A percentile compares a stretch with the other conserved stretches of the same genome.
Evolutionary conservation across 2,329 filamentous ascomycete genomes (phyloP).

Genomic region (Cladosporium velox): DNA sequence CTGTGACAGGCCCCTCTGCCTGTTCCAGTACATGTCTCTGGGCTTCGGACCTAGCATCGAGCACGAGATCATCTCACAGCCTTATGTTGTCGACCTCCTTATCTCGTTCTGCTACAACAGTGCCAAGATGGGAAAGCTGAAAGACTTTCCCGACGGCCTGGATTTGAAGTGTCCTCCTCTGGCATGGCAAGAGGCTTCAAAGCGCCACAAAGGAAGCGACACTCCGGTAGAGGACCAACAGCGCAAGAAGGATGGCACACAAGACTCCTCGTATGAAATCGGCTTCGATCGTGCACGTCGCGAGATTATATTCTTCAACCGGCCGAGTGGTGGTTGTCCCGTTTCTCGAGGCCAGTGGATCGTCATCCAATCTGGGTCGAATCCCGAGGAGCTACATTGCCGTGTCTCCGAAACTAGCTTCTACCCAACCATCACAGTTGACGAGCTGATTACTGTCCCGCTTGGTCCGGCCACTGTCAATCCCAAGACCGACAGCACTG

Average conservation of each 20-base stretch:
- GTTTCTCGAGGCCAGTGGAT: slow-evolving; percentile 58
- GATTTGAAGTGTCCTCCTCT: slow-evolving; percentile 54
- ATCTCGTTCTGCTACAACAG: slow-evolving; percentile 77
- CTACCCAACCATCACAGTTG: slow-evolving; percentile 47
- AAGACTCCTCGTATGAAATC: slow-evolving; percentile 26
- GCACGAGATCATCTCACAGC: slow-evolving; percentile 76
- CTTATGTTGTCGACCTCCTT: slow-evolving; percentile 80
- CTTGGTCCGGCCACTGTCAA: too few species aligned
- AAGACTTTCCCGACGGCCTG: slow-evolving; percentile 60
- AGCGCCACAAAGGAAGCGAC: background rate
- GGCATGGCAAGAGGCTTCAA: background rate
- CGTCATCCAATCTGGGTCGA: slow-evolving; percentile 24
- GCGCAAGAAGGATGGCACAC: background rate
- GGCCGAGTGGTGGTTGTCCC: slow-evolving; percentile 30
- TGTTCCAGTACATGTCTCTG: slow-evolving; percentile 86
- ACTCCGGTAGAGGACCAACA: background rate
- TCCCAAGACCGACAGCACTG: background rate
- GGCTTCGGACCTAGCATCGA: slow-evolving; percentile 84
- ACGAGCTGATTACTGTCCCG: slow-evolving; percentile 27
- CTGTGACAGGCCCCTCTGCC: slow-evolving; percentile 71
- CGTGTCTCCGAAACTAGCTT: slow-evolving; percentile 50
- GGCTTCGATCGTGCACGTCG: slow-evolving; percentile 39
- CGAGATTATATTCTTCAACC: slow-evolving; percentile 46
- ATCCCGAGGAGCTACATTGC: slow-evolving; percentile 46
- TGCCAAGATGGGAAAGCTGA: slow-evolving; percentile 47